phyloP scores from a whole-genome alignment of 768 basidiomycete genomes.

The Austroboletus festivus region DNA sequence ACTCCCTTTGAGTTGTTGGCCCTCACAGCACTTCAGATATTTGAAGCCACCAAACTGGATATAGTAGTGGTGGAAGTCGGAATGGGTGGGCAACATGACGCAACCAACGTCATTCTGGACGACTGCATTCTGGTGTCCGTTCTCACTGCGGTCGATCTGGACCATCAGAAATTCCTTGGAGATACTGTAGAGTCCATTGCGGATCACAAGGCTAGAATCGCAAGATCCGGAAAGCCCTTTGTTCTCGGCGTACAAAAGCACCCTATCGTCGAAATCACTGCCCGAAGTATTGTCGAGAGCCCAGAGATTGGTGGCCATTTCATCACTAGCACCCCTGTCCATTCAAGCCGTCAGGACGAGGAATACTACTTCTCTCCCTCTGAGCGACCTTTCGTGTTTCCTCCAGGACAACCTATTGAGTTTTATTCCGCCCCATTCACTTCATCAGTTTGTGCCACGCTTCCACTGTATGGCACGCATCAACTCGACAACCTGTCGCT shows the following conservation, averaged over 20 bases:
- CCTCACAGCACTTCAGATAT: slow-evolving; percentile 71
- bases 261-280: slow-evolving; percentile 43
- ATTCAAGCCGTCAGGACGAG: slow-evolving; percentile 32
- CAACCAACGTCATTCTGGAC: slow-evolving; percentile 85
- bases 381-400: slow-evolving; percentile 27
- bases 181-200: slow-evolving; percentile 71
- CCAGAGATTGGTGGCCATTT: slow-evolving; percentile 40
- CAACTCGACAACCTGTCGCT: slow-evolving; percentile 83
- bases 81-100: slow-evolving; percentile 89
- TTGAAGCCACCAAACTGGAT: slow-evolving; percentile 70
- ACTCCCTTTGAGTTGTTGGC: slow-evolving; percentile 86
- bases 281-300: slow-evolving; percentile 40
- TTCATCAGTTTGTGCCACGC: slow-evolving; percentile 41
- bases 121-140: slow-evolving; percentile 70
- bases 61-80: slow-evolving; percentile 89
- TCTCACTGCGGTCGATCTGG: slow-evolving; percentile 84
- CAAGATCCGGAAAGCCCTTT: slow-evolving; percentile 57
- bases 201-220: slow-evolving; percentile 80
- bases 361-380: slow-evolving; percentile 34
- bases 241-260: slow-evolving; percentile 65
- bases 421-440: slow-evolving; percentile 44
- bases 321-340: slow-evolving; percentile 35
- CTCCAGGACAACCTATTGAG: slow-evolving; percentile 42
- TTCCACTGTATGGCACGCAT: slow-evolving; percentile 77
- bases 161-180: slow-evolving; percentile 91